Evolutionary conservation across 495 filamentous ascomycete species (phyloP).

Genomic region (Xanthoparmelia taractica): DNA sequence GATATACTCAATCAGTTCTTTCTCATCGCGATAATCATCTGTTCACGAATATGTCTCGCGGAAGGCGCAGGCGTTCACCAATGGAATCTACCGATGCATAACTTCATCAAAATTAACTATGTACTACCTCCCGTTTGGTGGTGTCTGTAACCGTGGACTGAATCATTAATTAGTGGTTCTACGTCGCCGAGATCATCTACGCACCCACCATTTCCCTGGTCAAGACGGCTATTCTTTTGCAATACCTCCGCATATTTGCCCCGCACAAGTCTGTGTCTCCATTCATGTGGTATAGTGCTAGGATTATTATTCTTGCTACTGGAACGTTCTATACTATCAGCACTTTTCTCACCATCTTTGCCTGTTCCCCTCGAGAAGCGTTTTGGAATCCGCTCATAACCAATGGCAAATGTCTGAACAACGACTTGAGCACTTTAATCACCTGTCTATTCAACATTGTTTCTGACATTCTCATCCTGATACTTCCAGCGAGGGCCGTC

Average conservation of each 20-base stretch:
- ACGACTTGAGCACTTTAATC: not conserved
- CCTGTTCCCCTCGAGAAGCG: conserved; percentile 9
- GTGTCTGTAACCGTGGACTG: not conserved
- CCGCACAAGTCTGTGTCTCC: not conserved
- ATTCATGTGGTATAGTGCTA: conserved; percentile 1
- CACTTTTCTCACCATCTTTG: conserved; percentile 8
- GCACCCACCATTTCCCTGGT: not conserved
- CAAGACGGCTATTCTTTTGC: not conserved
- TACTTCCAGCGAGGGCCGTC: conserved; percentile 3
- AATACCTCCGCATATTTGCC: not conserved
- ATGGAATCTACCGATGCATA: conserved; percentile 8
- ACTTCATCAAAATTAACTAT: not conserved
- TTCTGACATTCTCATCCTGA: not conserved
- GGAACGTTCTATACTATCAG: not conserved
- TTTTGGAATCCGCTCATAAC: conserved; percentile 8
- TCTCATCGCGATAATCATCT: not conserved
- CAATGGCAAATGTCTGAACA: not conserved
- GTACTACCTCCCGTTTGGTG: not conserved
- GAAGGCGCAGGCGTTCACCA: conserved; percentile 10
- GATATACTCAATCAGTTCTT: not conserved
- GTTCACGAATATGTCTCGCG: not conserved
- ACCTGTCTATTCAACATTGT: not conserved
- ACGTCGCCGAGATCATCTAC: not conserved
- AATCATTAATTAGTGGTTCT: not conserved
- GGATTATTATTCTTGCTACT: not conserved